Conservation (phyloP, 2,329 filamentous ascomycete species). For the Mariannaea elegans region DNA sequence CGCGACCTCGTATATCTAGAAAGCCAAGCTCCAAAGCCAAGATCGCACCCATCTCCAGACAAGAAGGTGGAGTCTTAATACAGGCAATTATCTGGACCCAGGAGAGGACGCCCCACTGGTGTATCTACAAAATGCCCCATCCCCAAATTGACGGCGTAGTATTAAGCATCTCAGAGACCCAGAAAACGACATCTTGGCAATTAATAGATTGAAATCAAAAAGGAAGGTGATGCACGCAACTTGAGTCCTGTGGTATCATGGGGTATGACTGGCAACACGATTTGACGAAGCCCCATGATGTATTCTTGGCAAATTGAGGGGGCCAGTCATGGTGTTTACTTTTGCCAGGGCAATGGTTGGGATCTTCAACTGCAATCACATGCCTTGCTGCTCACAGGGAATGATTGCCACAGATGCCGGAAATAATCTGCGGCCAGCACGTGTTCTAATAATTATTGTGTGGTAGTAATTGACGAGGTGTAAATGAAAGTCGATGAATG, state of each 20-base stretch:
- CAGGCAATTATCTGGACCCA: neutral
- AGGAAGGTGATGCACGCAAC: slow-evolving; percentile 14
- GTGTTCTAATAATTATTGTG: too few relatives aligned
- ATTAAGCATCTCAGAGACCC: neutral
- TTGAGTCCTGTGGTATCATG: neutral
- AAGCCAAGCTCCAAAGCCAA: neutral
- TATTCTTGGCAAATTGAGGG: slow-evolving; percentile 8
- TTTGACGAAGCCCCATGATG: neutral
- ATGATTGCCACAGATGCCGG: too few relatives aligned
- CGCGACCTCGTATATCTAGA: neutral
- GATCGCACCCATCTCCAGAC: slow-evolving; percentile 4
- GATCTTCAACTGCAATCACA: too few relatives aligned
- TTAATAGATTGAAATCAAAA: neutral
- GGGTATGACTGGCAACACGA: neutral
- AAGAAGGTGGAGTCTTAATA: slow-evolving; percentile 7
- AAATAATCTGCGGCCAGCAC: too few relatives aligned
- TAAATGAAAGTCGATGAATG: too few relatives aligned
- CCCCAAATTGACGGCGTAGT: neutral
- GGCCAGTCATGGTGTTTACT: neutral
- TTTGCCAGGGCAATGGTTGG: too few relatives aligned
- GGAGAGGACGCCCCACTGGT: too few relatives aligned
- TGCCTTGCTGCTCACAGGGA: too few relatives aligned
- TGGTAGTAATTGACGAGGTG: too few relatives aligned
- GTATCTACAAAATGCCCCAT: neutral
- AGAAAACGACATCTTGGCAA: slow-evolving; percentile 6